Base-by-base conservation (phyloP, 306 rosid genomes). In the Echinosophora koreensis region DNA sequence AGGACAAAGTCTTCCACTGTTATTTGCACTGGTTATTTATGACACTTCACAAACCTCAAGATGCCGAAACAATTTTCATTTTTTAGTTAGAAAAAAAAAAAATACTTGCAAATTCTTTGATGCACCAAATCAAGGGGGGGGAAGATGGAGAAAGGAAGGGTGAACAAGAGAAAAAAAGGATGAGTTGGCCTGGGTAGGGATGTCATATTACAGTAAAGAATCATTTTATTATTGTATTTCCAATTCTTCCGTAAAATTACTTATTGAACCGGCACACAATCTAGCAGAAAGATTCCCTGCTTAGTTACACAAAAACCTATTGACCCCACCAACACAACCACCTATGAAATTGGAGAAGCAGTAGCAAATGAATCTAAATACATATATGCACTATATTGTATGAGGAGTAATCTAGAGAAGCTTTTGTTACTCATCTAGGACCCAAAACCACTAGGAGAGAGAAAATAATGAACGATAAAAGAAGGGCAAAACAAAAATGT, bases 121-220 rank as follows among this genome's bases (percentile, higher is more conserved):
- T 6, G 10, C 46, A 39, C 7, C 46, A 39, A 39, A 8, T 39
- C 11, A 39, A 39, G 46, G 46, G 46, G 46, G 2, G 12, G 11
- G 28, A 27, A 15, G 4, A 27, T 52, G 17, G 14, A 42, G 5
- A 15, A 28, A 52, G 34, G 6, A 80, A 65, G 62, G 44, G 6
- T 32, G 41, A 60, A 34, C 27, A 55, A 8, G 44, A 76, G 44
- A 41, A 54, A 76, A 61, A 61, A 49, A 37, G 7, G 8, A 15
- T 61, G 16, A 79, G 51, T 30, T 71, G 16, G 27, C 56, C 66
- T 66, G 41, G 34, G 68, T 17, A 59, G 75, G 62, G 11, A 73
- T 55, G 69, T 22, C 74, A 47, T 44, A 81, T 69, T 81, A 86
- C 89, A 84, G 76, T 52, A 87, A 90, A 88, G 92, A 90, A 90